These are phyloP conservation scores for Yamadazyma kitorensis DNA, from an alignment of 805 yeast species.

Conservation along the genomic window DNA sequence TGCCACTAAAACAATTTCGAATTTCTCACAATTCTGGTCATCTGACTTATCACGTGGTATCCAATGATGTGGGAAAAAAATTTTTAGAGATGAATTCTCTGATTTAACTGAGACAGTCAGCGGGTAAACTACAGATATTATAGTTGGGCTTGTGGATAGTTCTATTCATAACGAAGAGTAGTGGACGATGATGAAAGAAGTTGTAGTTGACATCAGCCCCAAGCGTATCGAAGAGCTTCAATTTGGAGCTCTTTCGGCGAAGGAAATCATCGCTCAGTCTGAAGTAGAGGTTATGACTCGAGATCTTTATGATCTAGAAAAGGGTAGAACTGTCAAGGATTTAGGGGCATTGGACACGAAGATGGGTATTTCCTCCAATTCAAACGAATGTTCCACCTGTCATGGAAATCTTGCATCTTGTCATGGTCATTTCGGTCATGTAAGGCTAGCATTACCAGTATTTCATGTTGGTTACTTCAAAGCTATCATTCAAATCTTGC, in stretches of 20 bases:
- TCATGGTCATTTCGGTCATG: slow-evolving; percentile 98
- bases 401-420: slow-evolving; percentile 89
- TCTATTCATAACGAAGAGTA: too few species aligned
- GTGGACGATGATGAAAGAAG: slow-evolving; percentile 48
- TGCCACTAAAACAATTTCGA: too few species aligned
- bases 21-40: too few species aligned
- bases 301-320: slow-evolving; percentile 86
- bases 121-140: too few species aligned
- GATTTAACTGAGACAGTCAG: too few species aligned
- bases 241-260: slow-evolving; percentile 89
- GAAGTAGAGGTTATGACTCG: slow-evolving; percentile 92
- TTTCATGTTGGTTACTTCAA: slow-evolving; percentile 98
- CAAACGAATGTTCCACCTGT: slow-evolving; percentile 87
- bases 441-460: slow-evolving; percentile 89
- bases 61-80: too few species aligned
- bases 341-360: slow-evolving; percentile 87
- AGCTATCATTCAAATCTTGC: slow-evolving; percentile 81
- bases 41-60: too few species aligned
- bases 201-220: slow-evolving; percentile 78
- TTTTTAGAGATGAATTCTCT: too few species aligned
- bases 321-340: slow-evolving; percentile 77
- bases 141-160: neutral
- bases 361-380: slow-evolving; percentile 92
- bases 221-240: slow-evolving; percentile 86
- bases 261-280: slow-evolving; percentile 88